phyloP scores from a whole-genome alignment of 345 rosid species.

The Pistacia atlantica region DNA sequence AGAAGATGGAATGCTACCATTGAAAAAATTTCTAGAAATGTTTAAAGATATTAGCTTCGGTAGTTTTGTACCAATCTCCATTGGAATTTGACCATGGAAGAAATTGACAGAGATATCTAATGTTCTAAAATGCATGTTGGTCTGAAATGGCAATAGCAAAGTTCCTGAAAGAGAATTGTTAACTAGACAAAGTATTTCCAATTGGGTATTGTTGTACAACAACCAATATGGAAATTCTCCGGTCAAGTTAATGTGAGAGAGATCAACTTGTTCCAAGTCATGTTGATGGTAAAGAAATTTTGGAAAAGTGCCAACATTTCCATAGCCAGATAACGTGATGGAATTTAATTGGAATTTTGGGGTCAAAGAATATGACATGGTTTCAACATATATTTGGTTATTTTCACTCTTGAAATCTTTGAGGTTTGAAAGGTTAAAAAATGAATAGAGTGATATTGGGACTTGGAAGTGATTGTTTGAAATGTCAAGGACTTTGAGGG shows the following conservation, averaged over 20 bases:
- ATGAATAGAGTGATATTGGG: constrained; percentile 16
- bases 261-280: neutral
- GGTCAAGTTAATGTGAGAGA: neutral
- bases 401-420: neutral
- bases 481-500: neutral
- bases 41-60: neutral
- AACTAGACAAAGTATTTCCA: neutral
- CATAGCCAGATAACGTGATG: neutral
- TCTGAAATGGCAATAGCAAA: constrained; percentile 11
- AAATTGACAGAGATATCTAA: constrained; percentile 19
- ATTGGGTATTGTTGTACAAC: neutral
- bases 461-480: constrained; percentile 13
- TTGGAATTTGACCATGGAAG: constrained; percentile 4
- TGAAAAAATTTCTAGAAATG: constrained; percentile 18
- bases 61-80: neutral
- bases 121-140: neutral
- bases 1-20: neutral
- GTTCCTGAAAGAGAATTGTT: neutral
- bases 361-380: neutral
- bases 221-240: constrained; percentile 15
- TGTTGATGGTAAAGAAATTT: neutral
- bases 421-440: constrained; percentile 15
- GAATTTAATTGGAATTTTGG: neutral
- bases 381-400: neutral
- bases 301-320: neutral